phyloP scores from a whole-genome alignment of 2,329 filamentous ascomycete genomes.

The Penicillium sp. region DNA sequence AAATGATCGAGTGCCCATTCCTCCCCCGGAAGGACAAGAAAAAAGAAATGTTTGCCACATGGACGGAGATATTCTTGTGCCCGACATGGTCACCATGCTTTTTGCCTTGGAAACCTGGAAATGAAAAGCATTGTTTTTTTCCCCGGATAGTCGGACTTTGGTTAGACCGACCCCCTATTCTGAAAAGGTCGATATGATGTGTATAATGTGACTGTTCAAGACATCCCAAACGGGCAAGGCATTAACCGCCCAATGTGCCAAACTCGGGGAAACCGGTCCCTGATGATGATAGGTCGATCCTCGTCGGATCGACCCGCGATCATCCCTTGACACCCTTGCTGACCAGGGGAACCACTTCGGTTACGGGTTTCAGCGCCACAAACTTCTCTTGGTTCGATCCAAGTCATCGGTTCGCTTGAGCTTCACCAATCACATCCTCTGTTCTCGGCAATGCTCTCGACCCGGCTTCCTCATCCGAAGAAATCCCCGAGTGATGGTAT shows the following conservation, averaged over 20 bases:
- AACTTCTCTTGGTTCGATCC: background rate
- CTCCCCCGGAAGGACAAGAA: no score
- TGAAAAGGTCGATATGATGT: no score
- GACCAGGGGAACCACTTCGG: background rate
- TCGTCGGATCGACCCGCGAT: conserved; percentile 16
- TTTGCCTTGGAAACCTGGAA: no score
- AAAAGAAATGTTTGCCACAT: background rate
- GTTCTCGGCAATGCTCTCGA: background rate
- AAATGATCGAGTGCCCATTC: no score
- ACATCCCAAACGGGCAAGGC: no score
- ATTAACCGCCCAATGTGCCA: no score
- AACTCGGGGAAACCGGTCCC: background rate
- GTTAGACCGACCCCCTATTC: background rate
- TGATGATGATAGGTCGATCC: conserved; percentile 9
- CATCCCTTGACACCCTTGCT: conserved; percentile 11
- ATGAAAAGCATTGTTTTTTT: conserved; percentile 5
- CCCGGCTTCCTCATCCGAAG: conserved; percentile 1
- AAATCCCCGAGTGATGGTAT: background rate
- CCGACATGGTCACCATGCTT: no score
- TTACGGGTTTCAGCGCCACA: conserved; percentile 6
- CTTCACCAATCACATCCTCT: conserved; percentile 6
- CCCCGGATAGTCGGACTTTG: background rate
- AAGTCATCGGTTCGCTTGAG: conserved; percentile 1
- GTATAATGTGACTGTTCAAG: no score
- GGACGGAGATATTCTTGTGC: conserved; percentile 6